A percentile compares a stretch with the other conserved stretches of the same genome.
Evolutionary conservation across 805 yeast genomes (phyloP).

Genomic region (Metahyphopichia silvanorum): DNA sequence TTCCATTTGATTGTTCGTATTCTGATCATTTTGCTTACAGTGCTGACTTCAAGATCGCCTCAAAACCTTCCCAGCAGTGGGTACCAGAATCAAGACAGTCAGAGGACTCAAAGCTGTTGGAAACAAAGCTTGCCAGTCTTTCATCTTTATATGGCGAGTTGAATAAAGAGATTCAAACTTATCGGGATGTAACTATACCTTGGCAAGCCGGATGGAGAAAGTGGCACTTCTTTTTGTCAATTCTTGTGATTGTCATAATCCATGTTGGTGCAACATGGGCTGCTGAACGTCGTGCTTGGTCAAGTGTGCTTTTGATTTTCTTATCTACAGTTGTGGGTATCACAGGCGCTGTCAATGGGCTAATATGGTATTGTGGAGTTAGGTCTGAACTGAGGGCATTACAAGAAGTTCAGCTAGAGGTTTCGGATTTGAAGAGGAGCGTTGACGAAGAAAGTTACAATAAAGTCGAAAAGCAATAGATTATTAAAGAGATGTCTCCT

Average conservation of each 20-base stretch:
- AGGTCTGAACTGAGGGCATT: slow-evolving; percentile 76
- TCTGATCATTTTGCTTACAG: slow-evolving; percentile 91
- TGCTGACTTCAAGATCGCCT: slow-evolving; percentile 22
- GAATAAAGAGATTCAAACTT: slow-evolving; percentile 36
- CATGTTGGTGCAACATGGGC: slow-evolving; percentile 61
- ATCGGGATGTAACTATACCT: slow-evolving; percentile 45
- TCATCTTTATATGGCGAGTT: slow-evolving; percentile 36
- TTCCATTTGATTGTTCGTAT: slow-evolving; percentile 54
- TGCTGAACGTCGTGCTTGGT: slow-evolving; percentile 53
- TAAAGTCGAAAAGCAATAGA: slow-evolving; percentile 3
- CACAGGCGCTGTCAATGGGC: slow-evolving; percentile 71
- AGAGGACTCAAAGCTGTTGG: slow-evolving; percentile 10
- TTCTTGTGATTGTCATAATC: slow-evolving; percentile 37
- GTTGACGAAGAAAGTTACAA: no score
- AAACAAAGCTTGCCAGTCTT: slow-evolving; percentile 3
- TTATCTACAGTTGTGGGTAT: slow-evolving; percentile 53
- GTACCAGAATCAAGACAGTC: no score
- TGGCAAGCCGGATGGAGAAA: slow-evolving; percentile 67
- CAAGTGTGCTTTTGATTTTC: slow-evolving; percentile 63
- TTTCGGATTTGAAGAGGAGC: slow-evolving; percentile 40
- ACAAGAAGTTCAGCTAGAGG: slow-evolving; percentile 70
- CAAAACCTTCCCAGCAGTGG: slow-evolving; percentile 6
- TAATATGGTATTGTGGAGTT: slow-evolving; percentile 78
- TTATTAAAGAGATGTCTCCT: no score
- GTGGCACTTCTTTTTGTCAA: slow-evolving; percentile 57